phyloP scores from a whole-genome alignment of 2,329 filamentous ascomycete species.

The Pyrenophora tritici-repentis region DNA sequence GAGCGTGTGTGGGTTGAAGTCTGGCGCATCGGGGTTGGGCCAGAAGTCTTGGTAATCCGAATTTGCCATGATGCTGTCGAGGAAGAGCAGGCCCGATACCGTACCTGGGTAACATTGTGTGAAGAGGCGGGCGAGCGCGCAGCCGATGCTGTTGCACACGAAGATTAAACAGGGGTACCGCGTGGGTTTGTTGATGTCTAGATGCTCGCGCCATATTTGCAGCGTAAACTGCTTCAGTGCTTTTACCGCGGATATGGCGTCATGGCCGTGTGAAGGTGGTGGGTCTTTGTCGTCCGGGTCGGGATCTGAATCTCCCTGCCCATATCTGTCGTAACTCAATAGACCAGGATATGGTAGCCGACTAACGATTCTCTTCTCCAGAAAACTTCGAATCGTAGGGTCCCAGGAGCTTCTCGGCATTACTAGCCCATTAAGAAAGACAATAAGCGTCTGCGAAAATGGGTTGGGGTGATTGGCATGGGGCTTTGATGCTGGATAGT shows the following conservation, averaged over 20 bases:
- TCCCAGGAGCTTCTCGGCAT: constrained; percentile 49
- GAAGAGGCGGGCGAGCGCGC: constrained; percentile 59
- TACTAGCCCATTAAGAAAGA: constrained; percentile 54
- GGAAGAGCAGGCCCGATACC: constrained; percentile 56
- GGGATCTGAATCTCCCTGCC: constrained; percentile 59
- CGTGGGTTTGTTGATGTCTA: constrained; percentile 42
- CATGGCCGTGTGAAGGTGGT: constrained; percentile 53
- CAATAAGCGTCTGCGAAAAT: constrained; percentile 46
- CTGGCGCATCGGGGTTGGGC: constrained; percentile 58
- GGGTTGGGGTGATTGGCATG: constrained; percentile 33
- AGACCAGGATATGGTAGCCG: constrained; percentile 48
- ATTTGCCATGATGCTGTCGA: constrained; percentile 64
- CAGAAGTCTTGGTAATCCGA: constrained; percentile 61
- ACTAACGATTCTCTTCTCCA: constrained; percentile 31
- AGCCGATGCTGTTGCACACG: constrained; percentile 60
- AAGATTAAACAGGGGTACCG: constrained; percentile 49
- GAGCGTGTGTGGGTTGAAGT: constrained; percentile 51
- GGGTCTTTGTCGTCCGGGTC: constrained; percentile 48
- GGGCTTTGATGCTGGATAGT: constrained; percentile 38
- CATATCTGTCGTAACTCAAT: constrained; percentile 63
- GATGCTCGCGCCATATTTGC: constrained; percentile 46
- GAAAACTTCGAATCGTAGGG: constrained; percentile 38
- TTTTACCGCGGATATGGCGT: constrained; percentile 50
- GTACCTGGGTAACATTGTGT: constrained; percentile 53
- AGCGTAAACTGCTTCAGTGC: constrained; percentile 54